Conservation (phyloP, 2,329 filamentous ascomycete genomes). For the Geosmithia morbida region DNA sequence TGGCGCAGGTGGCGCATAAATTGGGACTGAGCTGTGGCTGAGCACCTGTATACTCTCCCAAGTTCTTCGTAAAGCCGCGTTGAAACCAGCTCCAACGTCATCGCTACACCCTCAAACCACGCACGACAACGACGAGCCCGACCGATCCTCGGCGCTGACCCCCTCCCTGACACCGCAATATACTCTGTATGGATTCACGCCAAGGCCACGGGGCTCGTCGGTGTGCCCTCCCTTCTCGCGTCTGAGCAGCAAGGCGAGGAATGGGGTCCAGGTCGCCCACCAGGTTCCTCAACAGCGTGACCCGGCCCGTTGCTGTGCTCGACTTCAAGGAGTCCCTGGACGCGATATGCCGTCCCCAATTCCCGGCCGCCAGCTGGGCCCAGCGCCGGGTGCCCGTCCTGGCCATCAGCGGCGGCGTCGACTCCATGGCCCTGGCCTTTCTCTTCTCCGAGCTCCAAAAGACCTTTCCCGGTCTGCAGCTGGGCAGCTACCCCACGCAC, state of each 20-base stretch:
- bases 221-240: neutral
- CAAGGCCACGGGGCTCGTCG: neutral
- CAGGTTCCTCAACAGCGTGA: conserved; percentile 19
- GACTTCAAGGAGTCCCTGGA: conserved; percentile 33
- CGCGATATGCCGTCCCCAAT: conserved; percentile 20
- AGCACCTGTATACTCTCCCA: too few species aligned
- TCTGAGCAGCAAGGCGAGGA: conserved; percentile 4
- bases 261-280: conserved; percentile 14
- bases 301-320: conserved; percentile 19
- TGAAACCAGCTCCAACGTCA: too few species aligned
- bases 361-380: conserved; percentile 1
- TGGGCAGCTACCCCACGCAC: conserved; percentile 30
- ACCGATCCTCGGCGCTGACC: too few species aligned
- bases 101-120: too few species aligned
- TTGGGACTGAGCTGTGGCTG: too few species aligned
- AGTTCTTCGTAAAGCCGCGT: neutral
- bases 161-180: too few species aligned
- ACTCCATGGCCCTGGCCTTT: conserved; percentile 90
- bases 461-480: conserved; percentile 15
- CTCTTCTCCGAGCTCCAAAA: conserved; percentile 43
- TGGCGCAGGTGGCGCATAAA: too few species aligned
- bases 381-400: conserved; percentile 23
- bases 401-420: conserved; percentile 82
- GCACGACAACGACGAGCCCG: too few species aligned
- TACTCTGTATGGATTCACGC: neutral